Evolutionary conservation across 352 stramenopile genomes (phyloP).

Genomic region (Blastocystis hominis): DNA sequence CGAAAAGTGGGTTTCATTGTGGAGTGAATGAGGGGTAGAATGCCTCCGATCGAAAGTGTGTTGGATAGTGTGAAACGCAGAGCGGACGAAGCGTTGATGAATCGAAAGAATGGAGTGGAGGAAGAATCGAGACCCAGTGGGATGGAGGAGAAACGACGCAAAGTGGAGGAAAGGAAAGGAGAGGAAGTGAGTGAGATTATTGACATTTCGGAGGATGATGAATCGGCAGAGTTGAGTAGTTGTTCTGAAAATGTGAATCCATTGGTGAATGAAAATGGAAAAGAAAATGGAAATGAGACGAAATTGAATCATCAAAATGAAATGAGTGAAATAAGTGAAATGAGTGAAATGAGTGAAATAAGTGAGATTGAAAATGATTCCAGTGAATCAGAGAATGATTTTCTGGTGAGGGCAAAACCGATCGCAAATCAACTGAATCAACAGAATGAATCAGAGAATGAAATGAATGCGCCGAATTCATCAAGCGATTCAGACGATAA

Average conservation of each 20-base stretch:
- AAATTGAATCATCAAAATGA: neutral
- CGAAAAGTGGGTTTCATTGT: neutral
- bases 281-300: neutral
- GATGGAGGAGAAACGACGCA: too few species aligned
- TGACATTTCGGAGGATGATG: neutral
- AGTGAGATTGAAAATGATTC: neutral
- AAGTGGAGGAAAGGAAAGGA: too few species aligned
- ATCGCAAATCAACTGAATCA: neutral
- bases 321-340: neutral
- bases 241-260: too few species aligned
- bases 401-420: neutral
- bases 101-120: neutral
- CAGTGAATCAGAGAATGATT: too few species aligned
- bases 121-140: neutral
- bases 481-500: neutral
- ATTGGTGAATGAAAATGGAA: too few species aligned
- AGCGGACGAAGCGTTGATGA: neutral
- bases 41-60: neutral
- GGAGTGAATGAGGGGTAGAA: neutral
- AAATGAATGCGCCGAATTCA: neutral
- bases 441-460: neutral
- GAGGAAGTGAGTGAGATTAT: neutral
- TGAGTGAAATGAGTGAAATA: neutral
- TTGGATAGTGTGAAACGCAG: neutral
- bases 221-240: neutral